phyloP scores from a whole-genome alignment of 2,329 filamentous ascomycete species.

The Incumbomyces delicatus region DNA sequence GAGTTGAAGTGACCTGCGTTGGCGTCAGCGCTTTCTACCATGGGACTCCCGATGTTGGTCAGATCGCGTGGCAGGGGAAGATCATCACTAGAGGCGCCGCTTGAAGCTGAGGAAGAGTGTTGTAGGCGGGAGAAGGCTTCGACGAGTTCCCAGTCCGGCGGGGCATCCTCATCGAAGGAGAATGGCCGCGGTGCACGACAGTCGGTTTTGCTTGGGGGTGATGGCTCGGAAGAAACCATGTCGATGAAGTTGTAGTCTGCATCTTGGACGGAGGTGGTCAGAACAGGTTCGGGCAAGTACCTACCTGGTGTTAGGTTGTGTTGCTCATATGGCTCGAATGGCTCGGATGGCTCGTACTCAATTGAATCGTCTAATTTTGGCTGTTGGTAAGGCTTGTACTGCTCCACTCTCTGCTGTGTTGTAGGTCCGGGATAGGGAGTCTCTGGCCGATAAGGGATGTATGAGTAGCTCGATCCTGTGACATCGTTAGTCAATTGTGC shows the following conservation, averaged over 20 bases:
- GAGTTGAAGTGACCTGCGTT: no score
- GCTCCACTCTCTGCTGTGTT: no score
- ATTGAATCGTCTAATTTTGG: background rate
- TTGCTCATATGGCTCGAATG: background rate
- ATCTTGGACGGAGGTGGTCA: background rate
- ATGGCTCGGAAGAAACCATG: background rate
- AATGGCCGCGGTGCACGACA: background rate
- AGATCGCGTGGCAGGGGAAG: no score
- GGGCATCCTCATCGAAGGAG: conserved; percentile 1
- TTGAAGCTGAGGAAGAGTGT: background rate
- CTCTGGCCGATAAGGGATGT: no score
- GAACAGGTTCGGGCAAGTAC: background rate
- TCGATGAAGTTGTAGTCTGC: conserved; percentile 3
- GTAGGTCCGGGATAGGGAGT: no score
- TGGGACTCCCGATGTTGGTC: no score
- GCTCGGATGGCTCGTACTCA: no score
- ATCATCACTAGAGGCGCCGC: background rate
- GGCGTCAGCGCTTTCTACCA: no score
- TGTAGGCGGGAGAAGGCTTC: background rate
- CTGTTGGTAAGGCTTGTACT: background rate
- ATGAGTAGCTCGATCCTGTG: no score
- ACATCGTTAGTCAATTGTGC: no score
- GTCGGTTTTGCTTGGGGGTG: no score
- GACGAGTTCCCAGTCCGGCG: background rate
- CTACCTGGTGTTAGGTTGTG: background rate